A percentile compares a stretch with the other conserved stretches of the same genome.
phyloP scores from a whole-genome alignment of 23 red algal species.

The Gracilaria gracilis region DNA sequence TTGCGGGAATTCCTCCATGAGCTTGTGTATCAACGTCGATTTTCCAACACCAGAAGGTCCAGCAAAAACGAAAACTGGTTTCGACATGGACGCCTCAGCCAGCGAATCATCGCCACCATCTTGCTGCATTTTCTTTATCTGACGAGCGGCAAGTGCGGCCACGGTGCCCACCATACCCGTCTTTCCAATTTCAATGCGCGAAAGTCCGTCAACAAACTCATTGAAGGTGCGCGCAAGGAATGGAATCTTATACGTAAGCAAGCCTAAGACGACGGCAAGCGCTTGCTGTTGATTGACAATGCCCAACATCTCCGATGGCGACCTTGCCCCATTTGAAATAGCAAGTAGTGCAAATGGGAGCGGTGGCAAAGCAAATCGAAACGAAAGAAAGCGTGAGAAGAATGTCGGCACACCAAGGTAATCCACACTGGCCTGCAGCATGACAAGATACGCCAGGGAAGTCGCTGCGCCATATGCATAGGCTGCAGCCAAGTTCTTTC shows the following conservation, averaged over 20 bases:
- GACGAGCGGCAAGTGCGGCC: conserved; percentile 39
- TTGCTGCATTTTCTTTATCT: conserved; percentile 45
- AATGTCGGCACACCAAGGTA: conserved; percentile 31
- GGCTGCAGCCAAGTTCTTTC: conserved; percentile 22
- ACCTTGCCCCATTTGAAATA: conserved; percentile 23
- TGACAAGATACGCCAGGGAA: conserved; percentile 73
- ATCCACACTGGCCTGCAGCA: conserved; percentile 75
- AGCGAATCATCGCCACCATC: background rate
- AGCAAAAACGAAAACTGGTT: conserved; percentile 72
- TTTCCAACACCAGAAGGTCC: conserved; percentile 96
- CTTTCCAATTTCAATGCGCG: conserved; percentile 58
- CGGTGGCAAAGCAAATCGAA: conserved; percentile 71
- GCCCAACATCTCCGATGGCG: conserved; percentile 29
- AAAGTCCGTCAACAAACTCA: conserved; percentile 69
- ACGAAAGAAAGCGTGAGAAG: conserved; percentile 28
- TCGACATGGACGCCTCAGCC: background rate
- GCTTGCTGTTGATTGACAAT: conserved; percentile 44
- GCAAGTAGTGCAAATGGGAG: conserved; percentile 61
- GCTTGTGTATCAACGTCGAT: conserved; percentile 79
- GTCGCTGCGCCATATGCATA: conserved; percentile 63
- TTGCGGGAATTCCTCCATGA: conserved; percentile 82
- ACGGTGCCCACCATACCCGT: conserved; percentile 73
- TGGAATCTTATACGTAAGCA: conserved; percentile 89
- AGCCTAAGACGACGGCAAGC: conserved; percentile 67
- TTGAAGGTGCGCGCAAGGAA: conserved; percentile 57